phyloP scores from a whole-genome alignment of 257 asterid species.

The Lantana camara region DNA sequence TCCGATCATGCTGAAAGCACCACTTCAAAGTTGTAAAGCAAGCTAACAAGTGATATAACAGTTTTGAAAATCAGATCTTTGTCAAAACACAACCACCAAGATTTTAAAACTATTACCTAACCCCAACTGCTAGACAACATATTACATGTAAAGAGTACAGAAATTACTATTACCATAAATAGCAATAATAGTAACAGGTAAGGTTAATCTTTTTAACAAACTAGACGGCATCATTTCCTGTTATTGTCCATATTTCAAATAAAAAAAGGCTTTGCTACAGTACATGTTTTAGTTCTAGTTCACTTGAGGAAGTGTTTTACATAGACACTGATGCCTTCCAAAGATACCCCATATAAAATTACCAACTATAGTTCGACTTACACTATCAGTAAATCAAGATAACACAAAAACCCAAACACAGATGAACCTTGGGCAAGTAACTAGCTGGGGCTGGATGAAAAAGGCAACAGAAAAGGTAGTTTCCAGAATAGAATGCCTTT shows the following conservation, averaged over 20 bases:
- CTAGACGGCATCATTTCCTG: neutral
- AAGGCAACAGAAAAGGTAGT: neutral
- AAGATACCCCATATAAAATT: constrained; percentile 3
- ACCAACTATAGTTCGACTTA: constrained; percentile 1
- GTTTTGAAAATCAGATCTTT: neutral
- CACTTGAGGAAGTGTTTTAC: neutral
- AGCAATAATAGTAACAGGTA: neutral
- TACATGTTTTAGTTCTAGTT: neutral
- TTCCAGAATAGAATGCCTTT: neutral
- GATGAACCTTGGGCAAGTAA: neutral
- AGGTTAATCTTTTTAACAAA: neutral
- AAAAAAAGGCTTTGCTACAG: neutral
- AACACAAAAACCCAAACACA: constrained; percentile 1
- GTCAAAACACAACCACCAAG: constrained; percentile 20
- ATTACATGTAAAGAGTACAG: neutral
- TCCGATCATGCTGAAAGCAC: neutral
- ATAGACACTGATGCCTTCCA: neutral
- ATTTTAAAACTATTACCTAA: constrained; percentile 6
- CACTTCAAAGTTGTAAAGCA: constrained; percentile 9
- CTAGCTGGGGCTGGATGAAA: neutral
- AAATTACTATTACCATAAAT: neutral
- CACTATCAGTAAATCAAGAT: neutral
- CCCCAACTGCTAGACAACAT: constrained; percentile 14
- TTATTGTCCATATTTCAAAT: neutral
- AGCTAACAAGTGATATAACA: constrained; percentile 1